Base-by-base conservation (phyloP, 2,329 filamentous ascomycete genomes). In the Curvularia lunata region DNA sequence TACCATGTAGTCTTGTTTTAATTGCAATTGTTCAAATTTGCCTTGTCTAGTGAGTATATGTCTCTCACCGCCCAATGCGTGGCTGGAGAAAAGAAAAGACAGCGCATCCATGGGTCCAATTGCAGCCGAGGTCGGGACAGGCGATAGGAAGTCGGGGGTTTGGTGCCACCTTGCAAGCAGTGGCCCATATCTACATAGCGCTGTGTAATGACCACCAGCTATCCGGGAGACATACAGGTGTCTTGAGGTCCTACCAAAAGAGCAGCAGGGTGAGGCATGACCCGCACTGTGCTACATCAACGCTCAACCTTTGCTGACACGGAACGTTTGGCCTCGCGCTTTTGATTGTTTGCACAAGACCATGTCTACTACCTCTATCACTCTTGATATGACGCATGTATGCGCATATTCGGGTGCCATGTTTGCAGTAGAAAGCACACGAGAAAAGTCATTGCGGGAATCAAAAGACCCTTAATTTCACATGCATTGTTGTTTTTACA, bases 1-100 rank as follows among this genome's bases (percentile, higher is more conserved):
- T 58, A 58, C 55, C 50, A 58, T 48, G 30, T 58, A 58, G 38
- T 41, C 45, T 41, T 30, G 10, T 54, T 40, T 58, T 42, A 23
- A 47, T 49, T n/a, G 34, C 16, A 21, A 6, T 41, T 25, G 37
- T 42, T 18, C 3, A 16, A 21, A 19, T 23, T 40, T 18, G 2
- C 1, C 21, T 43, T 12, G 18, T 32, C 1, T 19, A 3, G 13
- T 21, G 12, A 21, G 1, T 16, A 30, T 16, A 5, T 28, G 32
- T 30, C 47, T 28, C 32, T 49, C 47, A 49, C 47, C 47, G 47
- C 47, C 47, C 9, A 49, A n/a, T 49, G 21, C 16, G 25, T 27
- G 34, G 47, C 23, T 38, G 23, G 34, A 8, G 19, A 38, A 25
- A 18, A 25, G 19, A 16, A 25, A 38, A 23, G 32, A 49, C 32